Percentiles rank a stretch among this genome's conserved stretches.
Conservation (phyloP, 2,329 filamentous ascomycete genomes). For the Curvularia sp. region DNA sequence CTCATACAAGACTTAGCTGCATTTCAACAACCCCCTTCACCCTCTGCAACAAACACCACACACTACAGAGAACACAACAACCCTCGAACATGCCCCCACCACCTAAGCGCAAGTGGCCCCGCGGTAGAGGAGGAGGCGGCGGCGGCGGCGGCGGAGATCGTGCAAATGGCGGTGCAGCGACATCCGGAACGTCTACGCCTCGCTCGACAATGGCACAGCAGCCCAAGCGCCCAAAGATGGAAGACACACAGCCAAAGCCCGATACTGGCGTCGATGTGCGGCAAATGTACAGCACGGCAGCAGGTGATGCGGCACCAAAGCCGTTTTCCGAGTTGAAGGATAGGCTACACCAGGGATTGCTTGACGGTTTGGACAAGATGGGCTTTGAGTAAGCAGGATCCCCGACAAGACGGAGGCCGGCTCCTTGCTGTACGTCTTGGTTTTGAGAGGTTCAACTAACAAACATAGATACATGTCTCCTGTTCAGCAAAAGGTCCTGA, state of each 20-base stretch:
- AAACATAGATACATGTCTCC: conserved; percentile 56
- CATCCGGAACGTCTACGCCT: conserved; percentile 13
- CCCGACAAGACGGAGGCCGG: not conserved
- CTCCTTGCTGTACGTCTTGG: not conserved
- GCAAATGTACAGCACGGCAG: conserved; percentile 34
- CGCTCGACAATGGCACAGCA: conserved; percentile 30
- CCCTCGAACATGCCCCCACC: conserved; percentile 30
- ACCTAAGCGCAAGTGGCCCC: conserved; percentile 38
- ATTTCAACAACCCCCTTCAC: conserved; percentile 19
- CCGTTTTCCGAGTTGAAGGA: conserved; percentile 40
- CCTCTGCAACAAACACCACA: conserved; percentile 23
- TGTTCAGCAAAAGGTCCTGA: conserved; percentile 62
- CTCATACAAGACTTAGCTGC: conserved; percentile 28
- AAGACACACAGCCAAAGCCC: conserved; percentile 15
- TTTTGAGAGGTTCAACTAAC: conserved; percentile 17
- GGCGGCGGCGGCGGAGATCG: conserved; percentile 18
- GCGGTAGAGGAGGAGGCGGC: conserved; percentile 23
- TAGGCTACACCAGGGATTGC: conserved; percentile 35
- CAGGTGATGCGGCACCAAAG: conserved; percentile 31
- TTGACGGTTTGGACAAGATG: conserved; percentile 46
- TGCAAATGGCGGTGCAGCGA: conserved; percentile 15
- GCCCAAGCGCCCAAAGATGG: conserved; percentile 34
- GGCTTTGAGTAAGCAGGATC: conserved; percentile 44
- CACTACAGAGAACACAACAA: not conserved
- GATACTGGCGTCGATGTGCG: conserved; percentile 29